Evolutionary conservation across 805 yeast species (phyloP), one percentile per base, ranked within the genome.

Genomic region (Kurtzmaniella fragi): DNA sequence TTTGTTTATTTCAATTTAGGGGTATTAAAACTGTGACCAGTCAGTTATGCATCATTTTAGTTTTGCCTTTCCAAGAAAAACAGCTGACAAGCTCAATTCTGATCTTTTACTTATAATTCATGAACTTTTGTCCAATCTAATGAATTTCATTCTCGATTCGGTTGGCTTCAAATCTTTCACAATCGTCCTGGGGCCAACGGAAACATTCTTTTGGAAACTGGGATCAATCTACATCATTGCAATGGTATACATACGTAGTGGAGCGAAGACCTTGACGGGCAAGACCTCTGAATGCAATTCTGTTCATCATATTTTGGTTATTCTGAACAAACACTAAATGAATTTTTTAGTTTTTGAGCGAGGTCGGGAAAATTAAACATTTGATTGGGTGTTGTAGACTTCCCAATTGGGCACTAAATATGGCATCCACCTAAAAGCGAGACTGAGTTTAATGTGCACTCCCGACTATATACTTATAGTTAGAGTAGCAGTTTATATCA

Each of bases 201-300:
- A 20, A 20, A 20, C 25, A 8, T 20, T 8, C 8, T 20, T 20
- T 20, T 20, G 7, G 8, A 20, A 20, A 20, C 25, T 20, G 8
- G 25, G 8, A 5, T 8, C 25, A 5, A 20, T 20, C 25, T 20
- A 20, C 8, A 5, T 5, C 8, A 5, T 20, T 27, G 32, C 3
- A 5, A 5, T 11, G 17, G 26, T 17, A 17, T 16, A 67, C 72
- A 56, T 67, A 67, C 71, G 71, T 64, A 49, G 66, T 59, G 47
- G 67, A 66, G 55, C 71, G 70, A 39, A 45, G 70, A 41, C 65
- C 61, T 52, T 71, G 71, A 50, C 71, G 70, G 39, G 54, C 52
- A 34, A 52, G 53, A 45, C 68, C 66, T 60, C 64, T 67, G 49
- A 65, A 54, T 49, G 70, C 70, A 56, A 66, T 57, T 64, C 67